Conservation (phyloP, 495 filamentous ascomycete species). For the Evansstolkia leycettana region DNA sequence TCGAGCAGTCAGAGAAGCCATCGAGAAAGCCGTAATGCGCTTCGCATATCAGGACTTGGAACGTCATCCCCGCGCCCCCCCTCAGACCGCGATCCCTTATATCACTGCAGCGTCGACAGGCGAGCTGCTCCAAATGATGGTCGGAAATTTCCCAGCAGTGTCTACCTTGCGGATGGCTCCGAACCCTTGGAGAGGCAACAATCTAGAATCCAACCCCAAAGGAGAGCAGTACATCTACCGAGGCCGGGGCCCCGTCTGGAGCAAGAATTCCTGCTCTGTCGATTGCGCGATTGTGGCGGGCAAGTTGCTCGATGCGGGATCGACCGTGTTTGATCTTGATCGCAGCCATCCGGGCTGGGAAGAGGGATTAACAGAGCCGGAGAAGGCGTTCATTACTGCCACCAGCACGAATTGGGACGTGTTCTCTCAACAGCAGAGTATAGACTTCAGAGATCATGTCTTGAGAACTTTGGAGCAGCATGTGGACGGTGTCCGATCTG, state of each 20-base stretch:
- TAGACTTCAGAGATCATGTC: constrained; percentile 12
- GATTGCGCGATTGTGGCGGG: constrained; percentile 24
- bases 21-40: constrained; percentile 17
- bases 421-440: constrained; percentile 6
- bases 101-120: constrained; percentile 4
- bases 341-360: constrained; percentile 5
- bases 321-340: constrained; percentile 20
- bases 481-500: constrained; percentile 3
- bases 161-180: constrained; percentile 8
- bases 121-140: constrained; percentile 10
- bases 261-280: constrained; percentile 10
- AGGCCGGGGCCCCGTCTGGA: constrained; percentile 19
- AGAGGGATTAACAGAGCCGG: constrained; percentile 6
- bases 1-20: constrained; percentile 7
- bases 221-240: constrained; percentile 12
- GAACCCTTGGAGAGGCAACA: neutral
- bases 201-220: constrained; percentile 4
- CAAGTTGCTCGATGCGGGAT: constrained; percentile 25
- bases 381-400: constrained; percentile 22
- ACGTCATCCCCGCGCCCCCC: constrained; percentile 13
- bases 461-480: constrained; percentile 3
- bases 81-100: constrained; percentile 2
- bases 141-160: constrained; percentile 6
- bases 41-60: constrained; percentile 19
- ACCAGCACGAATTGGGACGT: constrained; percentile 24